Evolutionary conservation across 2,329 filamentous ascomycete species (phyloP).

Genomic region (Exophiala sp.): DNA sequence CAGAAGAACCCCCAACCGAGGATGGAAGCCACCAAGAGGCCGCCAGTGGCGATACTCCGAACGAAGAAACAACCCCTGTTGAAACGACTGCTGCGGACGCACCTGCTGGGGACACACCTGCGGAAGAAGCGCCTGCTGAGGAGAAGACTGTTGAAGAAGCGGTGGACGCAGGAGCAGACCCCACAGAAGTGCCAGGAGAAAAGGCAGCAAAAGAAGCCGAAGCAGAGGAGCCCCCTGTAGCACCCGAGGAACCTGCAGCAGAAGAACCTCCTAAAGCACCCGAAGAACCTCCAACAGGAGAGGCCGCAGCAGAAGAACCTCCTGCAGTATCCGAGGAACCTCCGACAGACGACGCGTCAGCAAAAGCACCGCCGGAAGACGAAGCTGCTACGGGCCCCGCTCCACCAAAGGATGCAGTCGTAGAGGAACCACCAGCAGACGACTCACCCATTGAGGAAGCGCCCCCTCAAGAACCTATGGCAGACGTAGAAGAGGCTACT

Average conservation of each 20-base stretch:
- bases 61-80: not conserved
- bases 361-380: conserved; percentile 3
- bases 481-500: conserved; percentile 12
- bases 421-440: conserved; percentile 1
- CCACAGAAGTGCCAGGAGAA: not conserved
- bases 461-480: conserved; percentile 3
- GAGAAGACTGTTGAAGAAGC: not conserved
- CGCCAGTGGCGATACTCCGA: not conserved
- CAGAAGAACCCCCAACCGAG: not conserved
- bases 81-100: not conserved
- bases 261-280: not conserved
- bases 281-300: conserved; percentile 3
- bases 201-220: not conserved
- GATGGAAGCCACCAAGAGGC: not conserved
- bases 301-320: conserved; percentile 1
- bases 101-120: conserved; percentile 2
- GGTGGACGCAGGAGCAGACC: not conserved
- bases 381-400: conserved; percentile 7
- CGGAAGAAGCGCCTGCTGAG: not conserved
- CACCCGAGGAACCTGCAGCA: not conserved
- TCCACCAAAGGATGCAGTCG: conserved; percentile 15
- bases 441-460: conserved; percentile 12
- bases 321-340: conserved; percentile 8
- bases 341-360: conserved; percentile 9
- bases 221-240: not conserved